Evolutionary conservation across 2,329 filamentous ascomycete species (phyloP), one percentile per base, ranked within the genome.

Genomic region (Clonostachys rhizophaga): DNA sequence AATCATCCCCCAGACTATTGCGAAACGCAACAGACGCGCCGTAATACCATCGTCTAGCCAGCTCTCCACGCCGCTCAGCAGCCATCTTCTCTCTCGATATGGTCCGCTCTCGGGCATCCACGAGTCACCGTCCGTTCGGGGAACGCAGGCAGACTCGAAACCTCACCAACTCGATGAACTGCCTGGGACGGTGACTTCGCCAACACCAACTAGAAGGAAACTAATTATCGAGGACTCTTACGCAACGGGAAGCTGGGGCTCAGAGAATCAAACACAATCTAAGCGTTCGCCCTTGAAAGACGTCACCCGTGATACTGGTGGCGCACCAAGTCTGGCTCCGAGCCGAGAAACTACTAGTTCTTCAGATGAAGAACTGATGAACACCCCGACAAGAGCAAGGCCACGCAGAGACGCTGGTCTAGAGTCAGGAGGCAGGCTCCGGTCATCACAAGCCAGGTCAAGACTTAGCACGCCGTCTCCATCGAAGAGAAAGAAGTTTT

Each of bases 201-300:
- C 51, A 8, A 47, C 46, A 5, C 42, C 40, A 16, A 46, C 43
- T 34, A 34, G 37, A 13, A 42, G 58, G 55, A 45, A 65, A 7
- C 50, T 69, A n/a, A 65, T 70, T 3, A 68, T 77, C 17, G 61
- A 74, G 44, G 73, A 77, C 48, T 74, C 73, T 9, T 75, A 66
- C 52, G 68, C 64, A 16, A 65, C 65, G 5, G 60, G 59, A n/a
- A 66, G 59, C 30, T 63, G 58, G 59, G 53, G 47, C 5, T 58
- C 65, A 2, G 24, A 30, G 24, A 30, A 30, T 10, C 24, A 30
- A 30, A 58, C 60, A 16, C 58, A 58, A 14, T 51, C 54, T 4
- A 51, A 47, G 5, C 48, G 48, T 20, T 58, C 57, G 13, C 51
- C 49, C 10, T 18, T 49, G 18, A 49, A 49, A 41, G 45, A 47